Evolutionary conservation across 2,329 filamentous ascomycete species (phyloP).

Genomic region (Cladosporium sp.): DNA sequence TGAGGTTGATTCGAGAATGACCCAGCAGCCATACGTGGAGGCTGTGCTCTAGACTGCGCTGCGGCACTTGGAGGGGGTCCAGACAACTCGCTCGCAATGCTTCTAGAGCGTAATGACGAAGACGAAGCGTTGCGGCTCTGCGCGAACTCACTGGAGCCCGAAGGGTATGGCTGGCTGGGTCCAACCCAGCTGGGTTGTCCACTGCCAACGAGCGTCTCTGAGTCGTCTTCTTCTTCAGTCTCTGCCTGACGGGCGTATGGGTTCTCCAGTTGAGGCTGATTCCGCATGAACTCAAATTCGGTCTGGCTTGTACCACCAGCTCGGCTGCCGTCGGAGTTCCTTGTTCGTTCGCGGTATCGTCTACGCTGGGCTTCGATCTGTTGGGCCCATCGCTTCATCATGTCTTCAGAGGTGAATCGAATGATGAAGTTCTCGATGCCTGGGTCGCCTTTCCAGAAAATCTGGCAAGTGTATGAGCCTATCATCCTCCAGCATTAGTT

Average conservation of each 20-base stretch:
- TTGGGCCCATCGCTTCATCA: constrained; percentile 84
- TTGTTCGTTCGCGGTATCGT: constrained; percentile 44
- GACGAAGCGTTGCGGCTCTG: constrained; percentile 65
- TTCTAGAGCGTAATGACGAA: constrained; percentile 67
- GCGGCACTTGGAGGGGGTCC: constrained; percentile 45
- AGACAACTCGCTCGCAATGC: constrained; percentile 64
- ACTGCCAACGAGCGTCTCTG: constrained; percentile 32
- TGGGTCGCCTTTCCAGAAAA: constrained; percentile 97
- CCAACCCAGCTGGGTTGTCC: constrained; percentile 14
- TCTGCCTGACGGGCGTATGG: constrained; percentile 65
- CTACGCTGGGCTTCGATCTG: constrained; percentile 70
- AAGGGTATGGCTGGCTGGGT: constrained; percentile 2
- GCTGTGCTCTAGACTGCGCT: constrained; percentile 48
- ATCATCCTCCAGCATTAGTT: constrained; percentile 19
- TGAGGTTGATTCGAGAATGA: constrained; percentile 39
- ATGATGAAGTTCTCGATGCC: constrained; percentile 96
- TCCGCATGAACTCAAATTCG: constrained; percentile 75
- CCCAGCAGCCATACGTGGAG: constrained; percentile 65
- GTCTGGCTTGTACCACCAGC: constrained; percentile 49
- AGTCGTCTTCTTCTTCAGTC: constrained; percentile 49
- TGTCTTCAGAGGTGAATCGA: constrained; percentile 84
- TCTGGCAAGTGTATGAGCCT: constrained; percentile 93
- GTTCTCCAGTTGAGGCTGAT: constrained; percentile 65
- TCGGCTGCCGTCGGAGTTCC: constrained; percentile 32
- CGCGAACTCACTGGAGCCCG: constrained; percentile 37